Evolutionary conservation across 106 monocot species (phyloP), one percentile per base, ranked within the genome.

Genomic region (Dactylorhiza incarnata): DNA sequence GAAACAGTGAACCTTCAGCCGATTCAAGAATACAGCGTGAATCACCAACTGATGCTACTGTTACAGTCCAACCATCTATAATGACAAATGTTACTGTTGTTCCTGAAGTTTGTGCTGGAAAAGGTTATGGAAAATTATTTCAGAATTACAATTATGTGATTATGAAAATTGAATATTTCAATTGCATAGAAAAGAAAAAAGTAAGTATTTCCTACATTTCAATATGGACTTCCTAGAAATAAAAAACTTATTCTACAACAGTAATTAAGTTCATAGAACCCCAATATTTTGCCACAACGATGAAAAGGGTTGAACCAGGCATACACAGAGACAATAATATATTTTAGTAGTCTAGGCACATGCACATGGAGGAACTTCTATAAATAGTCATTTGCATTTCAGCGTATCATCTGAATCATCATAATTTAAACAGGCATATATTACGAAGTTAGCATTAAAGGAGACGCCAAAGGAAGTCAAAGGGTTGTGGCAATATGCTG

Each of bases 31-130:
- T 86, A 79, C 95, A 95, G 12, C 84, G 88, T 77, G 95, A 95
- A 85, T 95, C 95, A 79, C 95, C 95, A 74, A 95, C 95, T 44
- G 95, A 95, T 82, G 87, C 95, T 50, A 93, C 93, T 23, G 93
- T 95, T 75, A 95, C 88, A 23, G 84, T 85, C 90, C 83, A 84
- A 50, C 87, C 90, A 81, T 95, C 92, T 74, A 95, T 76, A 75
- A 95, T 89, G 68, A 87, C 95, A 80, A 95, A 83, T 81, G 95
- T 95, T 11, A 90, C 95, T 26, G 95, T 95, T 72, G 95, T 95
- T 68, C 95, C 95, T 8, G 95, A 95, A 48, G 79, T 73, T 70
- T 82, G 86, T 23, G 86, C 95, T 95, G 88, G 48, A 85, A 53
- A 75, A 45, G 25, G 9, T 46, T 46, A 69, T 17, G 16, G n/a